Percentiles rank a stretch among this genome's conserved stretches.
These are phyloP conservation scores for Hypoxylon fragiforme DNA, from an alignment of 495 filamentous ascomycete genomes.

Conservation along the genomic window DNA sequence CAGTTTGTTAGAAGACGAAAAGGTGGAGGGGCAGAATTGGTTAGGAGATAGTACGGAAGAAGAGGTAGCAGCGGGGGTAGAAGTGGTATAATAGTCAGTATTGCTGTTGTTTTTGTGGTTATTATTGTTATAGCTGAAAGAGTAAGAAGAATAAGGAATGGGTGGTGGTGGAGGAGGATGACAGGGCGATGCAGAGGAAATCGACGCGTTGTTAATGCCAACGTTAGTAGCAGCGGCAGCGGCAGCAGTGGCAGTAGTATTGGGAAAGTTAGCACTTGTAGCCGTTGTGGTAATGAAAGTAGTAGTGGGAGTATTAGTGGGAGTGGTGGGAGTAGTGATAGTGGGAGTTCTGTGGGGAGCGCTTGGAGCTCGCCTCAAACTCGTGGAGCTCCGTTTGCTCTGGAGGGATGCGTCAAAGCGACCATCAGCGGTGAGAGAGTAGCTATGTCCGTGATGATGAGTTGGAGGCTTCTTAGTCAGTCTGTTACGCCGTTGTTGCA, in stretches of 20 bases:
- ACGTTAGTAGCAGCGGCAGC: constrained; percentile 33
- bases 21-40: constrained; percentile 42
- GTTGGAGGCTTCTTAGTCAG: constrained; percentile 60
- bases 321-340: too few relatives aligned
- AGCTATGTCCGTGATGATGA: constrained; percentile 47
- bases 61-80: constrained; percentile 36
- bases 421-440: constrained; percentile 46
- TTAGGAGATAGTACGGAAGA: constrained; percentile 42
- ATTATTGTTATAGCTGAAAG: neutral
- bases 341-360: constrained; percentile 58
- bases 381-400: constrained; percentile 59
- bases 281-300: constrained; percentile 39
- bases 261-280: constrained; percentile 4
- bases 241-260: too few relatives aligned
- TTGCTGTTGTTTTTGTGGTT: constrained; percentile 6
- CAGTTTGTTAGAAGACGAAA: constrained; percentile 52
- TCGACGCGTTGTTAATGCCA: constrained; percentile 34
- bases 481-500: constrained; percentile 49
- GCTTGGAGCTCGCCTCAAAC: constrained; percentile 70
- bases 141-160: neutral
- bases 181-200: constrained; percentile 47
- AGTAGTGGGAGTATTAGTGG: constrained; percentile 45
- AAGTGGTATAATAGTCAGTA: constrained; percentile 5
- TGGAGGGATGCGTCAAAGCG: constrained; percentile 56
- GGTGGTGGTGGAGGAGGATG: constrained; percentile 30